Evolutionary conservation across 257 asterid species (phyloP).

Genomic region (Fraxinus excelsior): DNA sequence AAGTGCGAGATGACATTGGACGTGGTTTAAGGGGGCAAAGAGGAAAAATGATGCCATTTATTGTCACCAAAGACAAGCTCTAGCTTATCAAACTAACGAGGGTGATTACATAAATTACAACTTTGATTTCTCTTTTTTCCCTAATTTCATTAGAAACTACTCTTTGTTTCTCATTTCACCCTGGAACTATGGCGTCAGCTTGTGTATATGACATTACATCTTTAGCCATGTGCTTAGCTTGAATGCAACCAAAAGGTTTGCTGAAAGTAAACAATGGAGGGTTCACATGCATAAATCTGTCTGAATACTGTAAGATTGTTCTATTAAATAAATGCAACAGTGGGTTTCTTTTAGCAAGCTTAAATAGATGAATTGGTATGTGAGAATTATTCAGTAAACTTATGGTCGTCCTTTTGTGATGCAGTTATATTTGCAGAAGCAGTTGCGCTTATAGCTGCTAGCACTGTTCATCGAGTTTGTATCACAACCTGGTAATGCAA

Average conservation of each 20-base stretch:
- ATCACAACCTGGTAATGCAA: conserved; percentile 87
- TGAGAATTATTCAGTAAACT: neutral
- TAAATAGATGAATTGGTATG: neutral
- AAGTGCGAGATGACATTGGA: neutral
- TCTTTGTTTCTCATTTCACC: neutral
- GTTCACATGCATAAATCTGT: conserved; percentile 13
- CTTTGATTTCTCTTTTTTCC: neutral
- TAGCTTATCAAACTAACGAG: neutral
- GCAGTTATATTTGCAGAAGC: too few relatives aligned
- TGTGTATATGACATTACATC: neutral
- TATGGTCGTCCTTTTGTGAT: conserved; percentile 21
- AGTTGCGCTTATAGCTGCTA: too few relatives aligned
- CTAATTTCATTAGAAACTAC: neutral
- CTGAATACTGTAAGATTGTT: conserved; percentile 6
- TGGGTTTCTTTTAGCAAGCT: neutral
- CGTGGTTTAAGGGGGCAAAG: neutral
- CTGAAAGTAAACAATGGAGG: conserved; percentile 5
- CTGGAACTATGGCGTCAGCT: neutral
- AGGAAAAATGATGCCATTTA: neutral
- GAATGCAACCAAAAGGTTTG: conserved; percentile 1
- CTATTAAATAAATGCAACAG: neutral
- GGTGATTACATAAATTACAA: neutral
- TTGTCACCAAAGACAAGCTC: neutral
- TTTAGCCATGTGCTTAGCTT: neutral
- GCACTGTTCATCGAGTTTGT: conserved; percentile 95